These are phyloP conservation scores for Terana coerulea DNA, from an alignment of 768 basidiomycete species.

Conservation along the genomic window DNA sequence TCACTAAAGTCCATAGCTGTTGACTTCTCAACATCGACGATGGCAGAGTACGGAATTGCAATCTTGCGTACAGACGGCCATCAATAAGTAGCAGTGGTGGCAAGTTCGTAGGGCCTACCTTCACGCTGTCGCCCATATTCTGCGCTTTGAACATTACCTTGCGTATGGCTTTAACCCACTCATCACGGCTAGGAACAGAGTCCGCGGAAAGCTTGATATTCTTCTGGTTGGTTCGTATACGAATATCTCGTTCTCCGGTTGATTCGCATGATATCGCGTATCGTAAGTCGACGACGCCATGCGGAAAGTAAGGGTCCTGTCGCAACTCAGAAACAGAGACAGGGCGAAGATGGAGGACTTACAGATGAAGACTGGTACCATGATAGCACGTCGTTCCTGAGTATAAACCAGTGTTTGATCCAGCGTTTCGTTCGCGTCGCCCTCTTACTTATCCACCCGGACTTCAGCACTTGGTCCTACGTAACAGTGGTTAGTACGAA, in stretches of 20 bases:
- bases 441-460: conserved; percentile 85
- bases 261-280: conserved; percentile 91
- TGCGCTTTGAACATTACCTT: conserved; percentile 95
- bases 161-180: conserved; percentile 94
- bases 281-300: conserved; percentile 92
- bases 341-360: conserved; percentile 22
- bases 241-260: conserved; percentile 72
- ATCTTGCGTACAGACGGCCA: conserved; percentile 44
- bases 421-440: conserved; percentile 86
- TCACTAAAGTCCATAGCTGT: conserved; percentile 94
- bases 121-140: conserved; percentile 94
- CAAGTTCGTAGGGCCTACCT: conserved; percentile 43
- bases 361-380: conserved; percentile 97
- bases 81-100: not conserved
- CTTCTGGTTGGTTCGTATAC: conserved; percentile 80
- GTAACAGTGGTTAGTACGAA: not conserved
- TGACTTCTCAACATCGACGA: conserved; percentile 86
- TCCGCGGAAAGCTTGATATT: conserved; percentile 69
- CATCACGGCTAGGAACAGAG: conserved; percentile 78
- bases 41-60: conserved; percentile 87
- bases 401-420: conserved; percentile 94
- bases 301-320: conserved; percentile 97
- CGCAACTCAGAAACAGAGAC: conserved; percentile 1
- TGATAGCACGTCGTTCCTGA: conserved; percentile 93
- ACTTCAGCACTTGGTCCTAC: conserved; percentile 91